phyloP scores from a whole-genome alignment of 148 eudicot genomes.

The Heliosperma pusillum region DNA sequence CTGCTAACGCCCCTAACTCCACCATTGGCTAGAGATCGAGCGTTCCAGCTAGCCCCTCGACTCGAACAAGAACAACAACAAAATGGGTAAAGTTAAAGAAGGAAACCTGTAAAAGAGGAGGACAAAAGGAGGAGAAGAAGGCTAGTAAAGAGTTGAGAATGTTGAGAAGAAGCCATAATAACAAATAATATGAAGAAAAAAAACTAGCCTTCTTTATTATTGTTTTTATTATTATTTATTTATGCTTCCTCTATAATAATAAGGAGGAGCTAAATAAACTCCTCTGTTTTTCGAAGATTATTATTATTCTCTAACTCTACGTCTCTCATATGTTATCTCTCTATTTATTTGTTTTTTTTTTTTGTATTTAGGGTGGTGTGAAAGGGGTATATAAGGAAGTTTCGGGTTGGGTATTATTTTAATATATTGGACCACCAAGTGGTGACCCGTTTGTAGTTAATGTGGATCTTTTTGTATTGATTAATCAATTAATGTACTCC shows the following conservation, averaged over 20 bases:
- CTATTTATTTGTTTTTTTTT: neutral
- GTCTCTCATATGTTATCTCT: slow-evolving; percentile 22
- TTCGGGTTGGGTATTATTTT: neutral
- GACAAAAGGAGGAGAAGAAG: slow-evolving; percentile 16
- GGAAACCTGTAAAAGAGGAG: slow-evolving; percentile 20
- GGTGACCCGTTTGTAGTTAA: neutral
- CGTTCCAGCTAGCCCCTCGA: no score
- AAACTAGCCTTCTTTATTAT: neutral
- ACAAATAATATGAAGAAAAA: neutral
- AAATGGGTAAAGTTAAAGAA: neutral
- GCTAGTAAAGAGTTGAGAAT: neutral
- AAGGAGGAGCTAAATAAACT: neutral
- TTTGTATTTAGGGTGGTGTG: neutral
- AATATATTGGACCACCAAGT: slow-evolving; percentile 12
- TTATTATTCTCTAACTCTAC: neutral
- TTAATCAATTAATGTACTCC: no score
- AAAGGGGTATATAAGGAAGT: slow-evolving; percentile 19
- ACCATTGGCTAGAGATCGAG: no score
- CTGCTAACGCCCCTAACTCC: no score
- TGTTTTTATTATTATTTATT: no score
- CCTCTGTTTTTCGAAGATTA: neutral
- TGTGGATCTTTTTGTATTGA: neutral
- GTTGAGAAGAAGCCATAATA: slow-evolving; percentile 7
- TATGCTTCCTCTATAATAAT: neutral
- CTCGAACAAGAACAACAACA: no score